phyloP scores from a whole-genome alignment of 176 grass and related monocot genomes.

The Pharus latifolius region DNA sequence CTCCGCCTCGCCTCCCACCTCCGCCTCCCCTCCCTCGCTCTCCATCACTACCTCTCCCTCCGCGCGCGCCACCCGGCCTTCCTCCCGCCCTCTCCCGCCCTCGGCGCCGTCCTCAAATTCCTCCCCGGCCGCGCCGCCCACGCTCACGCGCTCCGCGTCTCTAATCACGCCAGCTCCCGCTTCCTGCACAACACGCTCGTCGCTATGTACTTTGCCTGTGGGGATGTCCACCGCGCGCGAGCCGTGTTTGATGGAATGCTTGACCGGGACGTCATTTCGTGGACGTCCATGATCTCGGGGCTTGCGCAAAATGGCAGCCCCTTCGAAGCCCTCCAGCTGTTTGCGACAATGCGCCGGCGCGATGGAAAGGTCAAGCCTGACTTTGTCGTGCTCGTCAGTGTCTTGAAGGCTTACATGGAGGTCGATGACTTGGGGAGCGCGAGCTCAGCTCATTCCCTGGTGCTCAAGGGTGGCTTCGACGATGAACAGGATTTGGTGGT shows the following conservation, averaged over 20 bases:
- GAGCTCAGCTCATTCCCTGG: constrained; percentile 34
- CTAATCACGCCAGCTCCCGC: background rate
- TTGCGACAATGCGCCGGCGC: constrained; percentile 30
- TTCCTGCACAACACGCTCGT: constrained; percentile 59
- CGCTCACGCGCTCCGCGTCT: constrained; percentile 29
- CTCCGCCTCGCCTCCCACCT: constrained; percentile 18
- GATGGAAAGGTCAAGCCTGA: constrained; percentile 24
- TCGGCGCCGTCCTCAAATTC: constrained; percentile 36
- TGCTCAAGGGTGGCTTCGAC: constrained; percentile 38
- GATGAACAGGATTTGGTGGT: constrained; percentile 45
- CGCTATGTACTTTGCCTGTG: constrained; percentile 35
- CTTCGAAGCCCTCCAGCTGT: constrained; percentile 23
- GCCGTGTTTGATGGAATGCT: constrained; percentile 32
- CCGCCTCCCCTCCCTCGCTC: background rate
- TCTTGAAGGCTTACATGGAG: constrained; percentile 65
- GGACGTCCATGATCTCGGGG: constrained; percentile 57
- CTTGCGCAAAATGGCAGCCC: constrained; percentile 36
- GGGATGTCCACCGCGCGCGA: constrained; percentile 3
- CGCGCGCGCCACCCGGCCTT: background rate
- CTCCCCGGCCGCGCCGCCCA: constrained; percentile 33
- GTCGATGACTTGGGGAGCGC: constrained; percentile 31
- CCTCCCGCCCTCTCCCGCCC: constrained; percentile 25
- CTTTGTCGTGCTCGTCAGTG: constrained; percentile 30
- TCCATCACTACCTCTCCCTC: constrained; percentile 16
- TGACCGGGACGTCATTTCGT: constrained; percentile 42